Evolutionary conservation across 768 basidiomycete genomes (phyloP).

Genomic region (Chalciporus chontae): DNA sequence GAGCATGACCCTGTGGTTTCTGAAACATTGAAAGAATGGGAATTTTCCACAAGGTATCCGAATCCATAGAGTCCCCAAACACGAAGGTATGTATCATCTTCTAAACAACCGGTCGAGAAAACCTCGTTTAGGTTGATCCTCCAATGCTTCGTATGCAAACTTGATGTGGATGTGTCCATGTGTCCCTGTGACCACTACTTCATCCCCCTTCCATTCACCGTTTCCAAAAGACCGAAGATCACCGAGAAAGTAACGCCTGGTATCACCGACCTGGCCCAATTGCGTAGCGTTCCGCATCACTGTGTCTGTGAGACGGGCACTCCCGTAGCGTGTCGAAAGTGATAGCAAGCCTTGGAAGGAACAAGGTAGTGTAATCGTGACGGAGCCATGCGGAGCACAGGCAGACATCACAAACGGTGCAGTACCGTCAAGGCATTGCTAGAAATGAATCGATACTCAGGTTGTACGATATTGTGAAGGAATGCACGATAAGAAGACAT

Average conservation of each 20-base stretch:
- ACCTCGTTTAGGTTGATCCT: slow-evolving; percentile 4
- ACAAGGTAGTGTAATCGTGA: slow-evolving; percentile 17
- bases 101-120: slow-evolving; percentile 21
- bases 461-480: too few species aligned
- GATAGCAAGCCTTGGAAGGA: slow-evolving; percentile 21
- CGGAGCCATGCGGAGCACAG: slow-evolving; percentile 5
- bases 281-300: slow-evolving; percentile 17
- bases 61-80: too few species aligned
- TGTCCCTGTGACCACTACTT: slow-evolving; percentile 11
- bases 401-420: slow-evolving; percentile 18
- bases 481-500: neutral
- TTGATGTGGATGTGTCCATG: slow-evolving; percentile 20
- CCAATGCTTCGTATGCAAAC: slow-evolving; percentile 17
- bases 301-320: slow-evolving; percentile 8
- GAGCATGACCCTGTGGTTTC: too few species aligned
- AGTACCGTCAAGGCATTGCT: slow-evolving; percentile 15
- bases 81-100: slow-evolving; percentile 3
- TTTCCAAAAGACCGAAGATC: slow-evolving; percentile 17
- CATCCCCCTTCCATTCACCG: slow-evolving; percentile 20
- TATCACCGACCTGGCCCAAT: slow-evolving; percentile 18
- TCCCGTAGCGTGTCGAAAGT: slow-evolving; percentile 18
- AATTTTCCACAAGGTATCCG: too few species aligned
- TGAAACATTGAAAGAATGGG: too few species aligned
- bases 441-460: neutral
- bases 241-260: slow-evolving; percentile 24